Conservation (phyloP, 2,329 filamentous ascomycete genomes). For the Xylariomycetidae sp. region DNA sequence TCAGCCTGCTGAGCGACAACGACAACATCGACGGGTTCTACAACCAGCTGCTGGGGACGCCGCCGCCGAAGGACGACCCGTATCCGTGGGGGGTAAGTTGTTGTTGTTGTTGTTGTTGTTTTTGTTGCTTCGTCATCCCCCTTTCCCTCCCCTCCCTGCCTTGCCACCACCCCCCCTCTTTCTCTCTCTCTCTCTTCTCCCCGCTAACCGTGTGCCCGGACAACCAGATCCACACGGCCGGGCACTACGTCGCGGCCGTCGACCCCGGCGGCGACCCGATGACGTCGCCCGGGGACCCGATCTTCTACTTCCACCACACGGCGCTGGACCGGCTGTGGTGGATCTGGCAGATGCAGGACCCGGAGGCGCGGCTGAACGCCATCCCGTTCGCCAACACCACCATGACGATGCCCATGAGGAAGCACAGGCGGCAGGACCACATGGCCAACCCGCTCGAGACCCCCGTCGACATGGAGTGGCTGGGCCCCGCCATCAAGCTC, state of each 20-base stretch:
- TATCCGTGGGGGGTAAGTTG: slow-evolving; percentile 32
- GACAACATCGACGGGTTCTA: slow-evolving; percentile 34
- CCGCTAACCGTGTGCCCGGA: too few relatives aligned
- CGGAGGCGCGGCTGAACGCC: slow-evolving; percentile 26
- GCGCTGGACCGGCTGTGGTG: slow-evolving; percentile 34
- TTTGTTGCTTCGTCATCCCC: too few relatives aligned
- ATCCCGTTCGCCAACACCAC: slow-evolving; percentile 16
- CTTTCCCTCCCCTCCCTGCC: too few relatives aligned
- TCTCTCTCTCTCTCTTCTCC: too few relatives aligned
- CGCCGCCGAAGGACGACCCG: slow-evolving; percentile 26
- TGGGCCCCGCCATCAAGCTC: slow-evolving; percentile 21
- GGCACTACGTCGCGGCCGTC: slow-evolving; percentile 31
- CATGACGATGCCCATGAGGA: slow-evolving; percentile 21
- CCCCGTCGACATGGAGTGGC: slow-evolving; percentile 23
- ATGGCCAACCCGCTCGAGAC: slow-evolving; percentile 16
- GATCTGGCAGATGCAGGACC: slow-evolving; percentile 37
- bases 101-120: too few relatives aligned
- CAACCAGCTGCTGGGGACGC: slow-evolving; percentile 32
- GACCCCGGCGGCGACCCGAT: slow-evolving; percentile 32
- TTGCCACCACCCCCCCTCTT: too few relatives aligned
- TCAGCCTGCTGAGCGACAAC: slow-evolving; percentile 30
- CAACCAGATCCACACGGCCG: slow-evolving; percentile 28
- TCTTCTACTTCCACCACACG: slow-evolving; percentile 35
- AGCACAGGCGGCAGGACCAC: slow-evolving; percentile 6
- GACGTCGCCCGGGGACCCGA: slow-evolving; percentile 32